Conservation (phyloP, 441 rosid genomes). For the Manihot esculenta region DNA sequence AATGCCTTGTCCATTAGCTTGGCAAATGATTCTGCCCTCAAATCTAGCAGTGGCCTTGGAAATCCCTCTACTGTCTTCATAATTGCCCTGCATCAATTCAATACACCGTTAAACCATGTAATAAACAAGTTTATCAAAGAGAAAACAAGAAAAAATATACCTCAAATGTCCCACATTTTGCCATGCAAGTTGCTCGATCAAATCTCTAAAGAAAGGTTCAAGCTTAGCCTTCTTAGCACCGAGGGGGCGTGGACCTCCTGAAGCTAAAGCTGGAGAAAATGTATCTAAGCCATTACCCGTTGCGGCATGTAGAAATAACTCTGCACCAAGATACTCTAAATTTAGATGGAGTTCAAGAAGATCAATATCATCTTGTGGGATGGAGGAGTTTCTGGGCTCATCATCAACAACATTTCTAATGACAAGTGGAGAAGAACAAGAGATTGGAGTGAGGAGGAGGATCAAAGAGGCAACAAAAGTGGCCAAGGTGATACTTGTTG, state of each 20-base stretch:
- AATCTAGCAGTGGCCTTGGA: conserved; percentile 69
- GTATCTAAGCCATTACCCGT: conserved; percentile 69
- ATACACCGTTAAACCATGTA: no score
- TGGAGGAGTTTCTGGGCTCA: neutral
- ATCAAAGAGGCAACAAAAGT: neutral
- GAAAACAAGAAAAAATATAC: neutral
- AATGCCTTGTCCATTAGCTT: conserved; percentile 52
- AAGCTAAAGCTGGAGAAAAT: conserved; percentile 52
- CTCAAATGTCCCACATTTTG: conserved; percentile 70
- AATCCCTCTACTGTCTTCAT: conserved; percentile 59
- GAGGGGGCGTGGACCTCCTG: conserved; percentile 66
- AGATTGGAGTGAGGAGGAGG: neutral
- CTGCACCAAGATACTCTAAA: conserved; percentile 76
- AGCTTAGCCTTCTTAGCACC: conserved; percentile 63
- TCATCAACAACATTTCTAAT: neutral
- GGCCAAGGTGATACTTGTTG: neutral
- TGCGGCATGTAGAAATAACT: conserved; percentile 70
- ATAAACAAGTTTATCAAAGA: no score
- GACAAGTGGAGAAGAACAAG: neutral
- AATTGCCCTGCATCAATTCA: conserved; percentile 35
- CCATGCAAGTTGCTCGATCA: conserved; percentile 65
- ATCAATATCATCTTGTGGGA: conserved; percentile 44
- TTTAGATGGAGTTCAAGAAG: conserved; percentile 70
- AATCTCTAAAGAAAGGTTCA: conserved; percentile 39
- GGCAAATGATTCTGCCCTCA: conserved; percentile 58